These are phyloP conservation scores for Solanum ossicruentum DNA, from an alignment of 257 asterid genomes.

Conservation along the genomic window DNA sequence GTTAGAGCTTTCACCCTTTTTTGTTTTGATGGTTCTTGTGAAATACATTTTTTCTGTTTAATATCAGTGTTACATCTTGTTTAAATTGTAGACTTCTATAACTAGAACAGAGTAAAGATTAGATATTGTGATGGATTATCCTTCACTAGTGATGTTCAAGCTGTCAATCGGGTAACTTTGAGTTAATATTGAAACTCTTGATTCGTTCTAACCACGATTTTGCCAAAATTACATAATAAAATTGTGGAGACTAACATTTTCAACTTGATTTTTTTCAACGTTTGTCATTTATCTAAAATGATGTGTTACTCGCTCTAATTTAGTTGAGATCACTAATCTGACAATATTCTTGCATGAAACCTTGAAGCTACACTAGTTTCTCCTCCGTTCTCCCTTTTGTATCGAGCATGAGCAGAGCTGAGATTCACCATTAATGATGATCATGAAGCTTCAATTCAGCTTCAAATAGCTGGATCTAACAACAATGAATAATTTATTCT, in stretches of 20 bases:
- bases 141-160: conserved; percentile 74
- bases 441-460: no score
- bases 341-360: no score
- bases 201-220: not conserved
- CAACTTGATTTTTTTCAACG: not conserved
- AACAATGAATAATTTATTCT: no score
- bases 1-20: conserved; percentile 24
- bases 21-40: not conserved
- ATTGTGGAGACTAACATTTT: not conserved
- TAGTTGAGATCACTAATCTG: no score
- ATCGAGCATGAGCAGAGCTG: no score
- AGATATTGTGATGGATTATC: conserved; percentile 90
- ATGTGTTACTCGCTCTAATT: no score
- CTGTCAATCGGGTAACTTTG: conserved; percentile 48
- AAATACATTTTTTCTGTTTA: not conserved
- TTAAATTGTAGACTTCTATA: conserved; percentile 45
- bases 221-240: not conserved
- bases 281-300: no score
- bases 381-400: no score
- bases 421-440: no score
- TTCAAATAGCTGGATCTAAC: no score
- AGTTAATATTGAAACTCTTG: not conserved
- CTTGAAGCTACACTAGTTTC: no score
- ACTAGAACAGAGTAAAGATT: conserved; percentile 72
- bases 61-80: not conserved